Percentiles rank a stretch among this genome's conserved stretches.
phyloP scores from a whole-genome alignment of 495 filamentous ascomycete species.

The Podospora pseudopauciseta region DNA sequence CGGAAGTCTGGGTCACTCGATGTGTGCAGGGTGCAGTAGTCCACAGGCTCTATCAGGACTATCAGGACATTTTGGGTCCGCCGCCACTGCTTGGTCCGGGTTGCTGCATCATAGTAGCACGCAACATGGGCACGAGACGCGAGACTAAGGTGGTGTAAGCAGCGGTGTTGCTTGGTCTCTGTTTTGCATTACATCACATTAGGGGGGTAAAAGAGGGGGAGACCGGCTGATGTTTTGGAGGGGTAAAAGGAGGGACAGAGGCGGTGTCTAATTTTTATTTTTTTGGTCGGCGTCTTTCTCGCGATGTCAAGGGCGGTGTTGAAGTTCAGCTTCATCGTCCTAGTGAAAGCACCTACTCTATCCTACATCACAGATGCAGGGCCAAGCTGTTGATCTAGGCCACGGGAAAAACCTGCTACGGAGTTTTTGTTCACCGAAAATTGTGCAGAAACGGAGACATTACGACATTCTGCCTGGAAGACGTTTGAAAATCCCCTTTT shows the following conservation, averaged over 20 bases:
- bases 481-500: not conserved
- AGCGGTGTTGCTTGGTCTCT: constrained; percentile 1
- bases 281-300: not conserved
- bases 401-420: not conserved
- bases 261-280: not conserved
- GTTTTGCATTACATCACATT: not conserved
- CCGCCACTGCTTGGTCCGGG: constrained; percentile 7
- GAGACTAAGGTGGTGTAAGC: not conserved
- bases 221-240: not conserved
- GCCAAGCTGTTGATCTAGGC: not conserved
- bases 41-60: constrained; percentile 1
- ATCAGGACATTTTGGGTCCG: not conserved
- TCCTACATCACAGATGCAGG: not conserved
- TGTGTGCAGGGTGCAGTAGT: constrained; percentile 11
- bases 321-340: not conserved
- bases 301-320: constrained; percentile 16
- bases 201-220: not conserved
- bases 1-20: constrained; percentile 17
- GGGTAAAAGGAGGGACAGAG: not conserved
- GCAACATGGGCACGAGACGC: constrained; percentile 6
- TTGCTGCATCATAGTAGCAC: constrained; percentile 9
- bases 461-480: not conserved
- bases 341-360: not conserved
- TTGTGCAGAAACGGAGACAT: not conserved
- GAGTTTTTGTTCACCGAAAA: not conserved